Evolutionary conservation across 805 yeast species (phyloP).

Genomic region (Candida piceae): DNA sequence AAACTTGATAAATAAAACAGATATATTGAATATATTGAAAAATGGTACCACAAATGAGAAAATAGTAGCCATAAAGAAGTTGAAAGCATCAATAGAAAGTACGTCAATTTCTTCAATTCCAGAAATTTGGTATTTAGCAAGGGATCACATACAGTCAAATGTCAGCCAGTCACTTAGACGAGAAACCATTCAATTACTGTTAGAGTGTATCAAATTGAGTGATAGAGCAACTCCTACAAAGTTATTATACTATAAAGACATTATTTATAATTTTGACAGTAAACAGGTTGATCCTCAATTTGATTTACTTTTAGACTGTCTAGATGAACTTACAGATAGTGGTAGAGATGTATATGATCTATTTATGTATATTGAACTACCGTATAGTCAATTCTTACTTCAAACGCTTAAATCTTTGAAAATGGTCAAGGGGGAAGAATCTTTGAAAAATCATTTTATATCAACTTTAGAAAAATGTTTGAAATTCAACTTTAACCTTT

Average conservation of each 20-base stretch:
- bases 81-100: conserved; percentile 46
- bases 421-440: conserved; percentile 4
- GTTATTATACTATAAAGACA: conserved; percentile 56
- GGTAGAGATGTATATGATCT: conserved; percentile 23
- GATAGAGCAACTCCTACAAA: conserved; percentile 45
- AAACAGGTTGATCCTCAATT: conserved; percentile 38
- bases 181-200: conserved; percentile 48
- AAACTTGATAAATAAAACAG: conserved; percentile 14
- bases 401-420: conserved; percentile 5
- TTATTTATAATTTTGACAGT: conserved; percentile 39
- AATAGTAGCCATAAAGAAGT: conserved; percentile 45
- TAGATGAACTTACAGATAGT: conserved; percentile 41
- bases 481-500: conserved; percentile 16
- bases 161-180: conserved; percentile 33
- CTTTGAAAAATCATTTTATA: conserved; percentile 10
- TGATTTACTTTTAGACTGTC: conserved; percentile 40
- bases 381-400: conserved; percentile 13
- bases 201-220: conserved; percentile 50
- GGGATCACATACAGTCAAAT: conserved; percentile 42
- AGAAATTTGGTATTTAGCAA: conserved; percentile 71
- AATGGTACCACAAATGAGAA: conserved; percentile 28
- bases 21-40: conserved; percentile 15
- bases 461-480: conserved; percentile 17
- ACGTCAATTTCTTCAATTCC: conserved; percentile 56
- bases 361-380: conserved; percentile 12